Evolutionary conservation across 2,329 filamentous ascomycete species (phyloP).

Genomic region (Colletotrichum chrysophilum): DNA sequence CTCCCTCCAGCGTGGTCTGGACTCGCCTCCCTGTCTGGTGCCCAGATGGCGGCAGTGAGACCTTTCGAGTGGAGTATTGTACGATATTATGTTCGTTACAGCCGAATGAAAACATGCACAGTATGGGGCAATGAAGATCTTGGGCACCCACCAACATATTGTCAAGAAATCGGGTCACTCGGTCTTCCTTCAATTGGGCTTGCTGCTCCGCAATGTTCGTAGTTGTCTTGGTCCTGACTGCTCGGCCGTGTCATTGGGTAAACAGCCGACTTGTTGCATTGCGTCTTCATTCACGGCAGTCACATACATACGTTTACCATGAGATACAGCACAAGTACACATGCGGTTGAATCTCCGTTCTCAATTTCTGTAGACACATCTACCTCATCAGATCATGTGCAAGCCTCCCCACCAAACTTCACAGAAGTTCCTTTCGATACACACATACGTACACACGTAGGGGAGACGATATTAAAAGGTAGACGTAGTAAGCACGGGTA

Average conservation of each 20-base stretch:
- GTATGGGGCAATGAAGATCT: background rate
- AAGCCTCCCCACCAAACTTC: background rate
- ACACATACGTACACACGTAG: background rate
- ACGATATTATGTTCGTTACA: background rate
- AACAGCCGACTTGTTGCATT: background rate
- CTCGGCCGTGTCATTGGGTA: background rate
- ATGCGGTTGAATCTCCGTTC: background rate
- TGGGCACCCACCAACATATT: background rate
- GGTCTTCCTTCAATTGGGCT: background rate
- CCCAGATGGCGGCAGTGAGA: background rate
- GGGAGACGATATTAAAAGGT: background rate
- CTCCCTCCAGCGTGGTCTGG: background rate
- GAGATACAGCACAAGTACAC: background rate
- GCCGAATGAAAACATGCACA: background rate
- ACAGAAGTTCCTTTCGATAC: background rate
- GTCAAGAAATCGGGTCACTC: background rate
- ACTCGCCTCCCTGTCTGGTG: background rate
- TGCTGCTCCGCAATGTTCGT: background rate
- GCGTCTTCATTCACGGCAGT: background rate
- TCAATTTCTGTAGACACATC: background rate
- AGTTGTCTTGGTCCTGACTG: background rate
- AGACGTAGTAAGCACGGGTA: background rate
- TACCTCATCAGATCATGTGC: background rate
- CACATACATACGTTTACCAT: background rate
- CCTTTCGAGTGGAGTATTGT: background rate